These are phyloP conservation scores for Pelargonium fulgidum DNA, from an alignment of 441 rosid species.

Conservation along the genomic window DNA sequence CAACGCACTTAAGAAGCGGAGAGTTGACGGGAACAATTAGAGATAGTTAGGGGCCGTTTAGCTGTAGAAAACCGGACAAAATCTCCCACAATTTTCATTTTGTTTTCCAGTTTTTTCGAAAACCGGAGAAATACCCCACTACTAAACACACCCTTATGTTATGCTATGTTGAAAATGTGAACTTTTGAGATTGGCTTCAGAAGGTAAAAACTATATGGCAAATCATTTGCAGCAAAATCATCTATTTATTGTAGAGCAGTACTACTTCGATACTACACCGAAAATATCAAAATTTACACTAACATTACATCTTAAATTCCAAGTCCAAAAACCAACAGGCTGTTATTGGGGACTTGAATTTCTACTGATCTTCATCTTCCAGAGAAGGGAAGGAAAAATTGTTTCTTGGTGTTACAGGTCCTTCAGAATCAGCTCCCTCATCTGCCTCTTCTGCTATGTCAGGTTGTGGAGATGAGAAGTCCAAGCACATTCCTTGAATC, in stretches of 20 bases:
- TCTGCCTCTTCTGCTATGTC: constrained; percentile 21
- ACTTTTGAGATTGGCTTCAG: too few relatives aligned
- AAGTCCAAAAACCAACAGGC: background rate
- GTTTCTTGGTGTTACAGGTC: constrained; percentile 19
- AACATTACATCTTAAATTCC: background rate
- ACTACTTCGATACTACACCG: background rate
- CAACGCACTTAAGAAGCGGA: background rate
- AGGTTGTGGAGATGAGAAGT: constrained; percentile 64
- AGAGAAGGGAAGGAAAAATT: constrained; percentile 20
- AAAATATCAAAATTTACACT: background rate
- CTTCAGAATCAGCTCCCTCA: constrained; percentile 13
- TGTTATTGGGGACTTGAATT: background rate
- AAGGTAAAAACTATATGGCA: too few relatives aligned
- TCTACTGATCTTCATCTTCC: background rate
- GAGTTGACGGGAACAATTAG: background rate
- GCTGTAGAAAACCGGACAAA: too few relatives aligned
- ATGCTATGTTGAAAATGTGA: too few relatives aligned
- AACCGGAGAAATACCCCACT: too few relatives aligned
- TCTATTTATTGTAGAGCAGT: too few relatives aligned
- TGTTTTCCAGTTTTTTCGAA: too few relatives aligned
- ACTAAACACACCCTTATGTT: too few relatives aligned
- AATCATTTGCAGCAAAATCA: background rate
- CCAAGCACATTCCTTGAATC: constrained; percentile 56
- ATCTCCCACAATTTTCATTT: too few relatives aligned
- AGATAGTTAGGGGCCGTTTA: too few relatives aligned